A percentile compares a stretch with the other conserved stretches of the same genome.
phyloP scores from a whole-genome alignment of 441 rosid species.

The Croton setiger region DNA sequence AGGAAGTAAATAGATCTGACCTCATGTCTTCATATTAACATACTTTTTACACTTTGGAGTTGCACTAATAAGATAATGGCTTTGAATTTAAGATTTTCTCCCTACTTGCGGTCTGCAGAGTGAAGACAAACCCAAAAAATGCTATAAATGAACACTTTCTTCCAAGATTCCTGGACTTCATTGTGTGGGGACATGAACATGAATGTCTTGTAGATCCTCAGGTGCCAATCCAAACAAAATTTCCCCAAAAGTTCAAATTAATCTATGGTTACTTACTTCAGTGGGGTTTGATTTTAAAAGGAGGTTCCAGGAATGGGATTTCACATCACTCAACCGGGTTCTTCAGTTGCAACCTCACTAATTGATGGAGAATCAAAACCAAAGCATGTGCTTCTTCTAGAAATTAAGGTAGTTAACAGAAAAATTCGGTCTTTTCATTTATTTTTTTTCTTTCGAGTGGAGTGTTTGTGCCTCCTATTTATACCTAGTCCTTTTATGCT shows the following conservation, averaged over 20 bases:
- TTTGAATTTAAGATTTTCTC: conserved; percentile 17
- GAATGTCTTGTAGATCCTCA: conserved; percentile 95
- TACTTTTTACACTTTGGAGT: neutral
- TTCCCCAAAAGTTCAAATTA: conserved; percentile 5
- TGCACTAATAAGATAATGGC: neutral
- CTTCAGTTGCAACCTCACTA: conserved; percentile 94
- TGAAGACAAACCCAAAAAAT: conserved; percentile 94
- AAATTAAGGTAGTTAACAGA: conserved; percentile 67
- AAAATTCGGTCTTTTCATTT: conserved; percentile 16
- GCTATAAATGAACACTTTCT: conserved; percentile 96
- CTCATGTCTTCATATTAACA: conserved; percentile 7
- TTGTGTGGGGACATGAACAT: conserved; percentile 99
- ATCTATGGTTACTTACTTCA: conserved; percentile 17
- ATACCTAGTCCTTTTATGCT: conserved; percentile 15
- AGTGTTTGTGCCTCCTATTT: conserved; percentile 14
- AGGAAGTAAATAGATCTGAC: neutral
- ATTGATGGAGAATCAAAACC: conserved; percentile 99
- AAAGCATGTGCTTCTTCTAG: conserved; percentile 93
- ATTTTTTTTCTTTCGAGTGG: conserved; percentile 6
- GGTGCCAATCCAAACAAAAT: conserved; percentile 39
- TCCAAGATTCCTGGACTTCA: conserved; percentile 89
- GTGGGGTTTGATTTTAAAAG: conserved; percentile 46
- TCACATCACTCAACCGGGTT: conserved; percentile 97
- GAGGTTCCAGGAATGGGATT: conserved; percentile 99
- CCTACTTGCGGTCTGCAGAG: conserved; percentile 48